Conservation (phyloP, 1,284 basidiomycete species). For the Boletellus dicymbophilus region DNA sequence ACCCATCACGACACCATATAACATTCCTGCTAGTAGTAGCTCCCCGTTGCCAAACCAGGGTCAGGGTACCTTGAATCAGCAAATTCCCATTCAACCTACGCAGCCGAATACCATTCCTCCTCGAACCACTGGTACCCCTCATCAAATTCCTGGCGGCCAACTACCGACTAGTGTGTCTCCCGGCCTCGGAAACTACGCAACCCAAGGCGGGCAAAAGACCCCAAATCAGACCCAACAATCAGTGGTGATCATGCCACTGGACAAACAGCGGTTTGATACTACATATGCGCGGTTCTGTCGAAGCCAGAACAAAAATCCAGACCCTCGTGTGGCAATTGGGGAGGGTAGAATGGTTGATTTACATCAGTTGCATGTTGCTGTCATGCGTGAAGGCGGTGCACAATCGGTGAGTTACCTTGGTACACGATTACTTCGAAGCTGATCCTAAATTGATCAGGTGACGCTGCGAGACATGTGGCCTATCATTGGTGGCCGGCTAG, state of each 20-base stretch:
- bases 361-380: conserved; percentile 54
- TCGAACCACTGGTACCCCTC: conserved; percentile 32
- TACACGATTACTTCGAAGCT: neutral
- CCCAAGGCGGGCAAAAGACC: conserved; percentile 22
- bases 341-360: conserved; percentile 59
- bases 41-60: conserved; percentile 27
- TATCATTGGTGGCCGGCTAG: conserved; percentile 63
- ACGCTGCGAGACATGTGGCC: conserved; percentile 59
- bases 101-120: conserved; percentile 30
- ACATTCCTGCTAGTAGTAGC: conserved; percentile 18
- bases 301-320: conserved; percentile 41
- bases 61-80: conserved; percentile 22
- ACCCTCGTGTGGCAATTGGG: conserved; percentile 42
- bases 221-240: conserved; percentile 21
- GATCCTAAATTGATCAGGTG: conserved; percentile 42
- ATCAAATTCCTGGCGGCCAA: conserved; percentile 28
- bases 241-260: conserved; percentile 39
- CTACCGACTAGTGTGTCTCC: conserved; percentile 26
- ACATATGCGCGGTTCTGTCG: conserved; percentile 50
- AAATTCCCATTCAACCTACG: conserved; percentile 24
- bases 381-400: conserved; percentile 57
- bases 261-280: conserved; percentile 49
- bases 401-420: conserved; percentile 40
- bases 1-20: conserved; percentile 24
- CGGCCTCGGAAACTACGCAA: conserved; percentile 24